Conservation (phyloP, 805 yeast genomes). For the Alloascoidea africana region DNA sequence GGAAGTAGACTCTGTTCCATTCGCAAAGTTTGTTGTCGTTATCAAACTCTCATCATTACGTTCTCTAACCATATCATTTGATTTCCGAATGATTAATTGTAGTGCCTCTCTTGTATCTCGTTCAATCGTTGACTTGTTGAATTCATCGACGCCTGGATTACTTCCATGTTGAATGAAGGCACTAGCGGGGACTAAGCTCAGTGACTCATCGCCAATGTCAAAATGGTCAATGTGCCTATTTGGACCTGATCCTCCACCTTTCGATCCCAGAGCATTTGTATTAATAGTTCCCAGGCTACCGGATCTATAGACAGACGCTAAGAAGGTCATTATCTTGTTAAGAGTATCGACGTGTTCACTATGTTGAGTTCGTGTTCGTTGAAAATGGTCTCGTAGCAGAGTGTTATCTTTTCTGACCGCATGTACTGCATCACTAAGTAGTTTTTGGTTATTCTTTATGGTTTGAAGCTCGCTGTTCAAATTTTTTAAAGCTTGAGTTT, state of each 20-base stretch:
- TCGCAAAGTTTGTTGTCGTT: not conserved
- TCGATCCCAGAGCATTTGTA: too few relatives aligned
- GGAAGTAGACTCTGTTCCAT: not conserved
- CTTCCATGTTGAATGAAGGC: not conserved
- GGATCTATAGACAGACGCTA: not conserved
- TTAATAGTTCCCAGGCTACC: not conserved
- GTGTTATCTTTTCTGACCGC: not conserved
- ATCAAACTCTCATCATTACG: not conserved
- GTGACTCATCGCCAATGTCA: too few relatives aligned
- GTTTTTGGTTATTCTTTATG: not conserved
- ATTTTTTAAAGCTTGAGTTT: not conserved
- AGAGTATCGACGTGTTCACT: conserved; percentile 1
- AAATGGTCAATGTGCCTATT: conserved; percentile 1
- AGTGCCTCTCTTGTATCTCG: not conserved
- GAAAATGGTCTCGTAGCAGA: not conserved
- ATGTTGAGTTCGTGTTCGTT: not conserved
- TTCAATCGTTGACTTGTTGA: not conserved
- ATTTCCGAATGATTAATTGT: not conserved
- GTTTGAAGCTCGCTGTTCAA: not conserved
- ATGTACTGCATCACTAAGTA: not conserved
- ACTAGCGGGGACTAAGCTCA: not conserved
- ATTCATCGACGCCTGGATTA: not conserved
- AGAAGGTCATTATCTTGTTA: not conserved
- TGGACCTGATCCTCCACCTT: not conserved
- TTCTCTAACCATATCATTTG: not conserved